A percentile compares a stretch with the other conserved stretches of the same genome.
phyloP scores from a whole-genome alignment of 768 basidiomycete genomes.

The Mrakia frigida region DNA sequence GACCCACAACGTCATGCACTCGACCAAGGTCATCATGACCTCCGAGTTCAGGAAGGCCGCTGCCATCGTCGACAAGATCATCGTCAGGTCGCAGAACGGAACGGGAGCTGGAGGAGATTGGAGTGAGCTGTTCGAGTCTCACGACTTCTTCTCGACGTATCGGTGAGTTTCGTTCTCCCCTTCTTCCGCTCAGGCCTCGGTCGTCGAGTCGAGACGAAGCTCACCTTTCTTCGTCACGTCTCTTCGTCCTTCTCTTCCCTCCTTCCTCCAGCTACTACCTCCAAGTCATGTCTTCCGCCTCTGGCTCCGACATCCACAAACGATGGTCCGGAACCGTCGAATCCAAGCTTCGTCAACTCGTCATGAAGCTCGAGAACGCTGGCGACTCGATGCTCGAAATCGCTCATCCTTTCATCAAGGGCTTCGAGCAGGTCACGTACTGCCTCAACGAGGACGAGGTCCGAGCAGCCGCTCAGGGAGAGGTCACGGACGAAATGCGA shows the following conservation, averaged over 20 bases:
- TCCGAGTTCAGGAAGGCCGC: slow-evolving; percentile 90
- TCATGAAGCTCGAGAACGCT: slow-evolving; percentile 89
- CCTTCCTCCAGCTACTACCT: slow-evolving; percentile 28
- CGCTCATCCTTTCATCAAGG: slow-evolving; percentile 92
- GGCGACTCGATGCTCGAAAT: slow-evolving; percentile 76
- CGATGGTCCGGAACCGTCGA: slow-evolving; percentile 92
- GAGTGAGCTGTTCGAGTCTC: slow-evolving; percentile 90
- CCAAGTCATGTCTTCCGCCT: slow-evolving; percentile 32
- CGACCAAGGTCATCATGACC: slow-evolving; percentile 92
- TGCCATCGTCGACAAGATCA: slow-evolving; percentile 88
- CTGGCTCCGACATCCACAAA: slow-evolving; percentile 27
- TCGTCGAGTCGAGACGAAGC: not conserved
- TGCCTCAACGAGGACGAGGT: slow-evolving; percentile 85
- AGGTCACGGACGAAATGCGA: slow-evolving; percentile 64
- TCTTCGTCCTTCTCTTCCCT: not conserved
- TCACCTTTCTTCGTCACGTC: too few species aligned
- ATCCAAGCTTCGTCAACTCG: slow-evolving; percentile 87
- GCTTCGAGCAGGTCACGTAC: slow-evolving; percentile 79
- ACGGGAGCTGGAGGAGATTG: slow-evolving; percentile 50
- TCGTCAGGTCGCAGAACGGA: slow-evolving; percentile 59
- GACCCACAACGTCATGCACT: slow-evolving; percentile 93
- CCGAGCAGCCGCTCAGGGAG: slow-evolving; percentile 78
- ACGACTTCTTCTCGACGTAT: slow-evolving; percentile 96
- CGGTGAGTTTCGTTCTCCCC: slow-evolving; percentile 51
- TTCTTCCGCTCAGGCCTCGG: not conserved